Evolutionary conservation across 2,329 filamentous ascomycete species (phyloP).

Genomic region (Ceratocystis eucalypticola): DNA sequence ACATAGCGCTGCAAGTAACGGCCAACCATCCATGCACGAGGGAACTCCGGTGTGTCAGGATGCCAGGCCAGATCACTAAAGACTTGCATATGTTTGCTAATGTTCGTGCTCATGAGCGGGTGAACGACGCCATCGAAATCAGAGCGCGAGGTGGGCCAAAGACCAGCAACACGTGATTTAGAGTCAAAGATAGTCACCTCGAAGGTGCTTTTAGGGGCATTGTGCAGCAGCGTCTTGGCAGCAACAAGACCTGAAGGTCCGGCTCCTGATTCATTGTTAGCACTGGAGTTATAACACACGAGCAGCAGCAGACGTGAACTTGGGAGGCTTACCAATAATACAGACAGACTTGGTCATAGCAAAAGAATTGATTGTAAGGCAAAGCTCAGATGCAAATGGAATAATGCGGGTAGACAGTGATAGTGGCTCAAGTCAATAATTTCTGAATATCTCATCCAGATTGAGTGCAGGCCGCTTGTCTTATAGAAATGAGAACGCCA

Average conservation of each 20-base stretch:
- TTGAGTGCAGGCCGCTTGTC: neutral
- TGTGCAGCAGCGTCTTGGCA: constrained; percentile 58
- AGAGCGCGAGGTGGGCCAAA: constrained; percentile 51
- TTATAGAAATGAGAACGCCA: neutral
- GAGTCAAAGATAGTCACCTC: constrained; percentile 58
- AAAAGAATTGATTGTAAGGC: neutral
- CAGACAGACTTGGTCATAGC: constrained; percentile 31
- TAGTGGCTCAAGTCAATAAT: neutral
- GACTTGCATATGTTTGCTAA: constrained; percentile 62
- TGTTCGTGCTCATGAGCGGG: constrained; percentile 58
- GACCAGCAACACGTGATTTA: constrained; percentile 52
- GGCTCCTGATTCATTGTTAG: constrained; percentile 36
- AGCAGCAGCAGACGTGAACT: neutral
- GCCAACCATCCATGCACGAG: constrained; percentile 64
- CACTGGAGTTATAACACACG: neutral
- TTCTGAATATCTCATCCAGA: neutral
- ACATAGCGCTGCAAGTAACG: constrained; percentile 55
- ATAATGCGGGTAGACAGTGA: neutral
- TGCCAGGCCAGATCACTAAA: constrained; percentile 63
- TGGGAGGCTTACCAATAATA: constrained; percentile 27
- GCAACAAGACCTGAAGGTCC: constrained; percentile 56
- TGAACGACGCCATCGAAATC: constrained; percentile 43
- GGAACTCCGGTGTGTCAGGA: constrained; percentile 47
- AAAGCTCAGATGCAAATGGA: neutral
- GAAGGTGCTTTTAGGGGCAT: constrained; percentile 42